A percentile compares a stretch with the other conserved stretches of the same genome.
Conservation (phyloP, 2,329 filamentous ascomycete species). For the Calonectria leucothoes region DNA sequence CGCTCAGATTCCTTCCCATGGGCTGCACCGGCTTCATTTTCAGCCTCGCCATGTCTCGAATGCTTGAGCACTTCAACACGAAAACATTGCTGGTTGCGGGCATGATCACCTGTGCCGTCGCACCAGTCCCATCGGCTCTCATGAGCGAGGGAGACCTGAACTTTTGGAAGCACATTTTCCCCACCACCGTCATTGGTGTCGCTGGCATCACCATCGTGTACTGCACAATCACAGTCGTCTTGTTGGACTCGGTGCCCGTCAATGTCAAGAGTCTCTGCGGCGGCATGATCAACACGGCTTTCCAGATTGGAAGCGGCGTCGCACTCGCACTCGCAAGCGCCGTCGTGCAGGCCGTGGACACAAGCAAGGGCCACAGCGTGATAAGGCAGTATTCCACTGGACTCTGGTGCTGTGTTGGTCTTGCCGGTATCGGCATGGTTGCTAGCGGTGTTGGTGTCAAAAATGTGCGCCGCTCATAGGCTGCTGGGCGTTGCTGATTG, state of each 20-base stretch:
- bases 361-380: slow-evolving; percentile 11
- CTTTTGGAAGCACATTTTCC: slow-evolving; percentile 26
- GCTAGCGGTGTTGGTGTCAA: slow-evolving; percentile 16
- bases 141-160: slow-evolving; percentile 22
- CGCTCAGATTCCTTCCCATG: slow-evolving; percentile 16
- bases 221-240: slow-evolving; percentile 14
- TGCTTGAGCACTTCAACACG: slow-evolving; percentile 13
- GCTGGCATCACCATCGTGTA: slow-evolving; percentile 14
- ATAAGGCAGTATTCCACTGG: slow-evolving; percentile 17
- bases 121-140: slow-evolving; percentile 17
- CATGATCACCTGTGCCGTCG: slow-evolving; percentile 18
- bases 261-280: slow-evolving; percentile 22
- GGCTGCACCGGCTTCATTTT: slow-evolving; percentile 10
- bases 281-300: slow-evolving; percentile 26
- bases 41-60: slow-evolving; percentile 7
- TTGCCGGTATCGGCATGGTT: slow-evolving; percentile 11
- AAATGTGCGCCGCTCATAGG: background rate
- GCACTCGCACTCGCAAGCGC: slow-evolving; percentile 22
- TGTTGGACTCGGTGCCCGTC: slow-evolving; percentile 9
- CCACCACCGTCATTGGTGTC: slow-evolving; percentile 18
- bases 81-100: slow-evolving; percentile 9
- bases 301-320: slow-evolving; percentile 23
- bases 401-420: slow-evolving; percentile 18
- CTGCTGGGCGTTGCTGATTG: too few species aligned
- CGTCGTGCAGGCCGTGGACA: slow-evolving; percentile 13